Base-by-base conservation (phyloP, 129 eudicot species). In the Flaveria linearis region DNA sequence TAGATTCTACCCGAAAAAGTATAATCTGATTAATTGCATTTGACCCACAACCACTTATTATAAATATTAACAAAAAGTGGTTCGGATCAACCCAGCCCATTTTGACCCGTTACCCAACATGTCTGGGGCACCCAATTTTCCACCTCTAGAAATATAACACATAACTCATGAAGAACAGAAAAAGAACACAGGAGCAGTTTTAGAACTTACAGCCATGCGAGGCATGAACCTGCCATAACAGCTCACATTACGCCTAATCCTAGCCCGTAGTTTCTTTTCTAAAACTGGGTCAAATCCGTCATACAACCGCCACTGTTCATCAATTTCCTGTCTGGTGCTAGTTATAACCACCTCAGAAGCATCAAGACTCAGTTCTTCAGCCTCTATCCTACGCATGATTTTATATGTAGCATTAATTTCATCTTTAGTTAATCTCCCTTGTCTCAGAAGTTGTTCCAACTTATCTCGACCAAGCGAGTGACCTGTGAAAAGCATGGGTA, bases 181-280 rank as follows among this genome's bases (percentile, higher is more conserved):
- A 51, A 46, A 77, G 10, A 60, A n/a, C 28, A 76, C 15, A 74
- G 23, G 81, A 23, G 63, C 50, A 73, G 17, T 80, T 51, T 56
- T 7, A 22, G 71, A 42, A 89, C 97, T 91, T 91, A 95, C 99
- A 81, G 69, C 85, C 97, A 87, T 91, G 67, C 99, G 96, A 78
- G 99, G 99, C 99, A 95, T 95, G 82, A 87, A 89, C 84, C 96
- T 88, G 67, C 99, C 99, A 79, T 95, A 91, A 82, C 99, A 91
- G 96, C 99, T 91, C 68, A 95, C 99, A 39, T 92, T 90, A 17
- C 99, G 90, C 85, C 85, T 88, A 69, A 91, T 95, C 81, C 97
- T 86, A 4, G 97, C 99, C 78, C 99, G 89, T 25, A 95, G 80
- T 76, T 95, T 91, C 77, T 94, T 94, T 78, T 95, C 96, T 9